phyloP scores from a whole-genome alignment of 148 eudicot genomes.

The Arbutus unedo region DNA sequence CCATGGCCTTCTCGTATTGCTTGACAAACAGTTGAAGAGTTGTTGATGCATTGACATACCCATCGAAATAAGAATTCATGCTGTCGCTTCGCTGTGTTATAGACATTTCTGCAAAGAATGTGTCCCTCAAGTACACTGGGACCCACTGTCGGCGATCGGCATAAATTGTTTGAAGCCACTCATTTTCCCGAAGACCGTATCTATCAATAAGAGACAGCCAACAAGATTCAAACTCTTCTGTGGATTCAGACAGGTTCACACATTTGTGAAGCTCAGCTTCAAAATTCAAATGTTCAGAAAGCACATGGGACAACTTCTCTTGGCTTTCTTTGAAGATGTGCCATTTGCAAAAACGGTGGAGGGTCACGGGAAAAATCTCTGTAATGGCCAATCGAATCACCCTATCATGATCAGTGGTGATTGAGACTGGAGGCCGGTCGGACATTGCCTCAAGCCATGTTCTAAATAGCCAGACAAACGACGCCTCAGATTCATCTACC shows the following conservation, averaged over 20 bases:
- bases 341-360: slow-evolving; percentile 59
- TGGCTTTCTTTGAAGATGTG: slow-evolving; percentile 54
- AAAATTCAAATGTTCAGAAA: slow-evolving; percentile 39
- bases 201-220: slow-evolving; percentile 50
- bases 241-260: slow-evolving; percentile 45
- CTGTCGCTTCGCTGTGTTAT: slow-evolving; percentile 51
- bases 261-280: slow-evolving; percentile 57
- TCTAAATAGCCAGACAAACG: slow-evolving; percentile 51
- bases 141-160: slow-evolving; percentile 47
- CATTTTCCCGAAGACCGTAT: slow-evolving; percentile 40
- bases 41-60: slow-evolving; percentile 60
- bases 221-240: slow-evolving; percentile 54
- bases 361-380: slow-evolving; percentile 40
- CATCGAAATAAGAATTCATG: slow-evolving; percentile 62
- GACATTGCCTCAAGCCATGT: slow-evolving; percentile 49
- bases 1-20: slow-evolving; percentile 52
- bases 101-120: slow-evolving; percentile 56
- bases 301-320: slow-evolving; percentile 45
- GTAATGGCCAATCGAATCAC: slow-evolving; percentile 38
- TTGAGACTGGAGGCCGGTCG: slow-evolving; percentile 37
- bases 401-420: slow-evolving; percentile 56
- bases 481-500: slow-evolving; percentile 46
- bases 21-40: slow-evolving; percentile 43
- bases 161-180: slow-evolving; percentile 50
- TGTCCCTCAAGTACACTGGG: slow-evolving; percentile 50